Evolutionary conservation across 2,329 filamentous ascomycete genomes (phyloP).

Genomic region (Xylaria sp.): DNA sequence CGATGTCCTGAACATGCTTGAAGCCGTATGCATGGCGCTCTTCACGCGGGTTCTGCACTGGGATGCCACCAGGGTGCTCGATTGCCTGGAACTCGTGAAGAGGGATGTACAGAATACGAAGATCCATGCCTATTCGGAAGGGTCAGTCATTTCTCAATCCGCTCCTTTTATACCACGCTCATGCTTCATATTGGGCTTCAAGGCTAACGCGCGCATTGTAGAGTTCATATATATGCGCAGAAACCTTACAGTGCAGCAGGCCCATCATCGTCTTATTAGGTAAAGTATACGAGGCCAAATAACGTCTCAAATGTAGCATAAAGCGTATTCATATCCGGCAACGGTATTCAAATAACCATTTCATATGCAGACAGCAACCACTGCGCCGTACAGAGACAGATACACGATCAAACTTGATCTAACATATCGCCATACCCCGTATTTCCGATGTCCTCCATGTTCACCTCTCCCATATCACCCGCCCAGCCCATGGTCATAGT

Average conservation of each 20-base stretch:
- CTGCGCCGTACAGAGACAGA: not conserved
- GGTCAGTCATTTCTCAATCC: conserved; percentile 34
- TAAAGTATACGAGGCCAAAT: not conserved
- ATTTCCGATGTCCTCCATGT: conserved; percentile 34
- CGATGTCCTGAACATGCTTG: conserved; percentile 41
- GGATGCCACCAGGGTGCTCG: conserved; percentile 34
- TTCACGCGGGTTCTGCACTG: conserved; percentile 45
- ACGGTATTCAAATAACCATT: not conserved
- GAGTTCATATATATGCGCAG: conserved; percentile 38
- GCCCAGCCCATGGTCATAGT: conserved; percentile 46
- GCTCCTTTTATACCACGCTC: not conserved
- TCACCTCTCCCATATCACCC: conserved; percentile 33
- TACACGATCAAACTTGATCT: conserved; percentile 25
- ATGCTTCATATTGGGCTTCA: not conserved
- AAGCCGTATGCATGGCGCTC: conserved; percentile 44
- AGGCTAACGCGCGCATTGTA: conserved; percentile 7
- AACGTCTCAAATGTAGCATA: not conserved
- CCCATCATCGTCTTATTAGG: not conserved
- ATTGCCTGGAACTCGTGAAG: conserved; percentile 42
- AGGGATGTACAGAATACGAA: conserved; percentile 40
- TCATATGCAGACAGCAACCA: not conserved
- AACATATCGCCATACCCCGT: conserved; percentile 28
- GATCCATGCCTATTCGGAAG: conserved; percentile 44
- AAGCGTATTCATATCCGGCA: not conserved
- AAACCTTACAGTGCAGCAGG: conserved; percentile 23